A percentile compares a stretch with the other conserved stretches of the same genome.
Conservation (phyloP, 2,329 filamentous ascomycete genomes). For the Aspergillus latus region DNA sequence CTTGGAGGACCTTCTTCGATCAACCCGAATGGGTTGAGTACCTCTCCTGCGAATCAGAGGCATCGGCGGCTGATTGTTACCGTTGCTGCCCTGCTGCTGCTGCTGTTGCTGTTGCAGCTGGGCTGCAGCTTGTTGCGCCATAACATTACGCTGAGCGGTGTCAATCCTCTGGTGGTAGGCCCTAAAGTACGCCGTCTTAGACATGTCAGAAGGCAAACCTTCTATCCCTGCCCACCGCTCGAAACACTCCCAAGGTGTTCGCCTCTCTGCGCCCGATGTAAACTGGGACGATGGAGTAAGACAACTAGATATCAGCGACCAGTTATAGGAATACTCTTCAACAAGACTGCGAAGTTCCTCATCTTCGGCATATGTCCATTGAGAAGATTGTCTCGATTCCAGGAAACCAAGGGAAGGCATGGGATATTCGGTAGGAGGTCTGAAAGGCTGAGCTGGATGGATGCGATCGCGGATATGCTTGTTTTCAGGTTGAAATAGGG, state of each 20-base stretch:
- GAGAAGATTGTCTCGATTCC: conserved; percentile 79
- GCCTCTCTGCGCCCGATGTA: conserved; percentile 80
- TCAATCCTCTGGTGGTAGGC: conserved; percentile 65
- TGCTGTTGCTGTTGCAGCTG: conserved; percentile 43
- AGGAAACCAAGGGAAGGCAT: conserved; percentile 94
- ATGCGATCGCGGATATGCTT: conserved; percentile 86
- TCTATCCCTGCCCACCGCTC: conserved; percentile 94
- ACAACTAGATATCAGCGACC: conserved; percentile 87
- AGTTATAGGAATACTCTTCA: conserved; percentile 94
- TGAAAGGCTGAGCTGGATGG: conserved; percentile 87
- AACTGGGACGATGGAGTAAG: conserved; percentile 73
- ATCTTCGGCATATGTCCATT: conserved; percentile 89
- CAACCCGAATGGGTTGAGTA: conserved; percentile 75
- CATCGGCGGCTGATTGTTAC: conserved; percentile 49
- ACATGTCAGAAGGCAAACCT: conserved; percentile 87
- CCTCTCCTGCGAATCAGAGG: conserved; percentile 66
- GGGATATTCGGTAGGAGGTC: conserved; percentile 83
- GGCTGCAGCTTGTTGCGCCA: conserved; percentile 57
- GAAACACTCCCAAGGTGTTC: conserved; percentile 98
- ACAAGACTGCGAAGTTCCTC: conserved; percentile 83
- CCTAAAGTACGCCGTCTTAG: conserved; percentile 93
- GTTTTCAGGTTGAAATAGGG: conserved; percentile 85
- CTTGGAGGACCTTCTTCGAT: conserved; percentile 80
- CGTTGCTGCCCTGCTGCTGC: conserved; percentile 15
- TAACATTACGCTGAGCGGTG: conserved; percentile 59